A percentile compares a stretch with the other conserved stretches of the same genome.
Evolutionary conservation across 495 filamentous ascomycete genomes (phyloP).

Genomic region (Aspergillus funiculosus): DNA sequence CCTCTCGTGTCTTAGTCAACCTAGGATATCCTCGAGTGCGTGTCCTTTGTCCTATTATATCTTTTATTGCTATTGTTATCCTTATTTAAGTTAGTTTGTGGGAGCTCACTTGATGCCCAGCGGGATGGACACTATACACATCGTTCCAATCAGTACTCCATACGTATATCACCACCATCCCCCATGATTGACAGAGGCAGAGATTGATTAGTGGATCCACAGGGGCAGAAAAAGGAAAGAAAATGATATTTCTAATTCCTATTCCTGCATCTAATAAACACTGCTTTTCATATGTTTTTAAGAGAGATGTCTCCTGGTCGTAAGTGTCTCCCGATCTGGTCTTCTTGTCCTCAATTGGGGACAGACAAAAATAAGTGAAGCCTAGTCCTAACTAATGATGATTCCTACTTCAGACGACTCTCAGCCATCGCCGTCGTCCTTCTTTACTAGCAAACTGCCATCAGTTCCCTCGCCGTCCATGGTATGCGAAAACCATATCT

Average conservation of each 20-base stretch:
- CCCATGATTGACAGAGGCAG: neutral
- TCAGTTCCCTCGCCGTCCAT: conserved; percentile 2
- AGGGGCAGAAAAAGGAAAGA: neutral
- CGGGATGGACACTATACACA: neutral
- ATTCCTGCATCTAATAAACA: neutral
- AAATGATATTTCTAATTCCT: neutral
- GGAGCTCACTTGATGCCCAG: neutral
- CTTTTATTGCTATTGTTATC: neutral
- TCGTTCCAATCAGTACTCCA: neutral
- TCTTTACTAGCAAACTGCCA: neutral
- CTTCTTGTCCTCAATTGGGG: conserved; percentile 6
- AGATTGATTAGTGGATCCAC: conserved; percentile 13
- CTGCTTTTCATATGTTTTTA: conserved; percentile 12
- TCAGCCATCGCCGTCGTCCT: conserved; percentile 5
- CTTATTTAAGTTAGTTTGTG: neutral
- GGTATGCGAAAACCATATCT: conserved; percentile 4
- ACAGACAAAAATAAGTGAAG: neutral
- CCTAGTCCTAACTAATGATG: neutral
- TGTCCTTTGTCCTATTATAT: neutral
- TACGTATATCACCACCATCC: neutral
- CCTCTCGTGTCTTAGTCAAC: neutral
- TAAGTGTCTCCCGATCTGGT: conserved; percentile 6
- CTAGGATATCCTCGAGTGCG: neutral
- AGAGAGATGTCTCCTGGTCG: conserved; percentile 9
- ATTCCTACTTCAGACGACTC: conserved; percentile 4